A percentile compares a stretch with the other conserved stretches of the same genome.
Evolutionary conservation across 2,329 filamentous ascomycete genomes (phyloP).

Genomic region (Fusarium sp.): DNA sequence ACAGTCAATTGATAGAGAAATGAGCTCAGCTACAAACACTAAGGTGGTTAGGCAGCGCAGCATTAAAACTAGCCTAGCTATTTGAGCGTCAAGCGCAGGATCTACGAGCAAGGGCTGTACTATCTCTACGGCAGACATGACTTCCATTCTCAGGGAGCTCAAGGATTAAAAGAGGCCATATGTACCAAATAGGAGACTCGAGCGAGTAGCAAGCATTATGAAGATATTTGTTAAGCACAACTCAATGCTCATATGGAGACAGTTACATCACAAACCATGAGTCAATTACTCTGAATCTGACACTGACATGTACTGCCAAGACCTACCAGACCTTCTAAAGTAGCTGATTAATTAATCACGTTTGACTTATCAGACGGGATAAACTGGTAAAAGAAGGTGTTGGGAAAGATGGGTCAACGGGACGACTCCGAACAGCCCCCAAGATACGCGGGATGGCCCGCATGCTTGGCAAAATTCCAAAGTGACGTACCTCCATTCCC

Average conservation of each 20-base stretch:
- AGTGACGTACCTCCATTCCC: not conserved
- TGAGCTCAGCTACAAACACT: not conserved
- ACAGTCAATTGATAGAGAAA: not conserved
- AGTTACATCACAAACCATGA: not conserved
- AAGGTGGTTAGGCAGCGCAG: not conserved
- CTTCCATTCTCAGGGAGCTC: not conserved
- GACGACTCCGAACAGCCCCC: not conserved
- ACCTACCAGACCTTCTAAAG: not conserved
- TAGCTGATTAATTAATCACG: not conserved
- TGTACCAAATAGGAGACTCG: not conserved
- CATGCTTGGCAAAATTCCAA: not conserved
- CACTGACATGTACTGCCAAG: not conserved
- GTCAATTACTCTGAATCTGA: not conserved
- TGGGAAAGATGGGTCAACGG: not conserved
- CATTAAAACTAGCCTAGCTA: not conserved
- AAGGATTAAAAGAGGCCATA: not conserved
- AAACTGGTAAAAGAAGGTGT: not conserved
- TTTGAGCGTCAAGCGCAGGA: not conserved
- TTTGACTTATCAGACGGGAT: not conserved
- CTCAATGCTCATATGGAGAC: not conserved
- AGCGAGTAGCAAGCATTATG: not conserved
- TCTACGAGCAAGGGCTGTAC: not conserved
- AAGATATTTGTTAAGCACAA: not conserved
- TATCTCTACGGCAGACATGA: not conserved
- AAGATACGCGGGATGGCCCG: not conserved